A percentile compares a stretch with the other conserved stretches of the same genome.
Evolutionary conservation across 495 filamentous ascomycete species (phyloP).

Genomic region (Tuber microsphaerosporum): DNA sequence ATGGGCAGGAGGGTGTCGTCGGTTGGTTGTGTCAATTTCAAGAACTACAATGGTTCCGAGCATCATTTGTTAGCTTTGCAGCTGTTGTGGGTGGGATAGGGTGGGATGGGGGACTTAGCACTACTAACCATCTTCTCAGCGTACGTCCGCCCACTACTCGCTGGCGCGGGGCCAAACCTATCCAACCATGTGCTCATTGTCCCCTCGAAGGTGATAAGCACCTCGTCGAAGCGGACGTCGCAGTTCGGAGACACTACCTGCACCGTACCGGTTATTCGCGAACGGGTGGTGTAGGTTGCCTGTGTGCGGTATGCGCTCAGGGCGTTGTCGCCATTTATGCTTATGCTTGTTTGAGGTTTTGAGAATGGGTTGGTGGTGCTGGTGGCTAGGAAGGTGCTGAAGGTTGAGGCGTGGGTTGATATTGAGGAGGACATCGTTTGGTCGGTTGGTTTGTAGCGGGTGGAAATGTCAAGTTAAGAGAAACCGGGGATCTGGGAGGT

Average conservation of each 20-base stretch:
- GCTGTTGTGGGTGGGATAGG: neutral
- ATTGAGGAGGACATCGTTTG: neutral
- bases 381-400: neutral
- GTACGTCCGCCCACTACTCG: constrained; percentile 43
- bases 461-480: neutral
- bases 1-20: constrained; percentile 60
- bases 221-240: constrained; percentile 68
- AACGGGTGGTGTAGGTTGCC: constrained; percentile 30
- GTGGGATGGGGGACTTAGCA: neutral
- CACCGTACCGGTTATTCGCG: constrained; percentile 37
- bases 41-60: constrained; percentile 47
- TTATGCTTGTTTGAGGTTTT: constrained; percentile 28
- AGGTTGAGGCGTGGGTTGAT: neutral
- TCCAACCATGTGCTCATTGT: constrained; percentile 40
- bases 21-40: constrained; percentile 77
- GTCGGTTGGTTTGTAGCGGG: neutral
- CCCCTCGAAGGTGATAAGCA: constrained; percentile 79
- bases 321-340: constrained; percentile 26
- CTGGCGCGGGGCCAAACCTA: constrained; percentile 44
- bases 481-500: neutral
- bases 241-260: constrained; percentile 50
- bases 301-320: constrained; percentile 11
- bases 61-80: neutral
- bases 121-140: constrained; percentile 45
- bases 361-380: constrained; percentile 9